A percentile compares a stretch with the other conserved stretches of the same genome.
Conservation (phyloP, 306 rosid genomes). For the Spatholobus suberectus region DNA sequence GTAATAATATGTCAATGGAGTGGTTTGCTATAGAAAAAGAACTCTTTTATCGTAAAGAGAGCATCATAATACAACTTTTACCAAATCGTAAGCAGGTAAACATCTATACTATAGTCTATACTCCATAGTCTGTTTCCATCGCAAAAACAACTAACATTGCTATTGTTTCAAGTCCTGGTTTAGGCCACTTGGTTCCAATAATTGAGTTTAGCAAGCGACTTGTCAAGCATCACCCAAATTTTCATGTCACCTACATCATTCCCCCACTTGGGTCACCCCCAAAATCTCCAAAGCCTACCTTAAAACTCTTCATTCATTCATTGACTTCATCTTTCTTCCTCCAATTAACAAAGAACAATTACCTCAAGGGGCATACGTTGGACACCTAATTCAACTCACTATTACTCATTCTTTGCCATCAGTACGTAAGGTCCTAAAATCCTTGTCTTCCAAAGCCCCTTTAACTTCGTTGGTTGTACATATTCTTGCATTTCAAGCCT, state of each 20-base stretch:
- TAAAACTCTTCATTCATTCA: conserved; percentile 49
- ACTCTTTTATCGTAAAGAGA: neutral
- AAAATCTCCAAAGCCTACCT: conserved; percentile 42
- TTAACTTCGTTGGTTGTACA: conserved; percentile 41
- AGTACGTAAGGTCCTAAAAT: conserved; percentile 20
- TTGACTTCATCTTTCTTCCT: conserved; percentile 50
- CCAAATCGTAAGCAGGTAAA: neutral
- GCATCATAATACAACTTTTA: neutral
- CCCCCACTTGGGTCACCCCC: conserved; percentile 46
- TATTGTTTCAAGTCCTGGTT: conserved; percentile 47
- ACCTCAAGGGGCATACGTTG: conserved; percentile 31
- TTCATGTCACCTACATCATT: conserved; percentile 53
- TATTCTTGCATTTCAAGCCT: conserved; percentile 31
- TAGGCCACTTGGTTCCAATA: conserved; percentile 48
- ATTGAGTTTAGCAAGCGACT: conserved; percentile 49
- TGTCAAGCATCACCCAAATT: conserved; percentile 32
- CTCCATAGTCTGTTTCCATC: conserved; percentile 12
- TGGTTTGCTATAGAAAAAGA: neutral
- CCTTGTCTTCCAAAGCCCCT: conserved; percentile 20
- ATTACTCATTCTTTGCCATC: conserved; percentile 42
- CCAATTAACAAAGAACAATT: conserved; percentile 36
- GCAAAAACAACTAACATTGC: conserved; percentile 41
- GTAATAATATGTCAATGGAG: no score
- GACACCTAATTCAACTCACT: conserved; percentile 13
- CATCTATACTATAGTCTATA: no score